phyloP scores from a whole-genome alignment of 768 basidiomycete genomes.

The Tylopilus plumbeoviolaceoides region DNA sequence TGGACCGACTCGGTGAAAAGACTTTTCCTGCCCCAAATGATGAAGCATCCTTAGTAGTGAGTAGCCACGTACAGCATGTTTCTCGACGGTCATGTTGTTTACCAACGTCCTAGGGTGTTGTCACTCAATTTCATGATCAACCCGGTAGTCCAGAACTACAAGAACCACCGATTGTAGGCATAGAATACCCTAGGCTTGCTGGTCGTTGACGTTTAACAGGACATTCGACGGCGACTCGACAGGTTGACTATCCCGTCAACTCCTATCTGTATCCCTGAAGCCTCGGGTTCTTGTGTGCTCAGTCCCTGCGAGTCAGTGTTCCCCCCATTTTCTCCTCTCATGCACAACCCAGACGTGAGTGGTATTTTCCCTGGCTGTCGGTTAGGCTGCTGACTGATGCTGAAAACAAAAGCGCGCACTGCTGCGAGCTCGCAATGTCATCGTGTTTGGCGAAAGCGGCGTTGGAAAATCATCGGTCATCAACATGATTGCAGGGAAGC shows the following conservation, averaged over 20 bases:
- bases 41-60: not conserved
- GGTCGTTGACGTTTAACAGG: conserved; percentile 7
- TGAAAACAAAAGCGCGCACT: conserved; percentile 7
- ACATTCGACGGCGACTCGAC: conserved; percentile 3
- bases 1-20: not conserved
- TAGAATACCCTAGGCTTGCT: not conserved
- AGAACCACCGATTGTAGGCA: conserved; percentile 1
- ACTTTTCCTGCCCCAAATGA: not conserved
- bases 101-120: conserved; percentile 6
- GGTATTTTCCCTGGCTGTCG: not conserved
- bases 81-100: not conserved
- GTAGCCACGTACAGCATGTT: not conserved
- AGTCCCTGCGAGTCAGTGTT: conserved; percentile 11
- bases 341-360: conserved; percentile 12
- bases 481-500: conserved; percentile 33
- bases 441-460: conserved; percentile 41
- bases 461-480: conserved; percentile 40
- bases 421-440: conserved; percentile 27
- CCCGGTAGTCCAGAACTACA: not conserved
- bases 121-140: conserved; percentile 2
- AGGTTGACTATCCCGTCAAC: conserved; percentile 12
- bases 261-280: not conserved
- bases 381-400: not conserved
- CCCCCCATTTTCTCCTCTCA: conserved; percentile 3
- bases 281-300: conserved; percentile 1